Evolutionary conservation across 2,329 filamentous ascomycete species (phyloP), one percentile per base, ranked within the genome.

Genomic region (Aspergillus calidoustus): DNA sequence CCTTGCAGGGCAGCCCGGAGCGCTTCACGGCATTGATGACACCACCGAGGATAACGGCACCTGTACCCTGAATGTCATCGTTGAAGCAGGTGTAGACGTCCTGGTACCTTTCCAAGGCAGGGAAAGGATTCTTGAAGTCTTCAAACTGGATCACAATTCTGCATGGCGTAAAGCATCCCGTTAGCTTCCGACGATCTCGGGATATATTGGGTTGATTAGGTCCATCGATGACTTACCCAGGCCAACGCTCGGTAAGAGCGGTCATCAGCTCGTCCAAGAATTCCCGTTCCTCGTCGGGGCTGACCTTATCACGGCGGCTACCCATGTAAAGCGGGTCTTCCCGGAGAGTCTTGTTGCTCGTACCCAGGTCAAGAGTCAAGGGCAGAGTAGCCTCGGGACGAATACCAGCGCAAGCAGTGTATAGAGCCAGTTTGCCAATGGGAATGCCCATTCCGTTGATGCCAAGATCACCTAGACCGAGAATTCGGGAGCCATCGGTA

Each of bases 191-290:
- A 41, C 43, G 23, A 31, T 48, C n/a, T 64, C 65, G 62, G 55
- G 59, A 56, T n/a, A 63, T 54, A 28, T 54, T 60, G 54, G 61
- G 60, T 46, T 43, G 55, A 52, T 61, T 52, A 19, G 7, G 13
- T 15, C 34, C 34, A 41, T 11, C 38, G 56, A 47, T 62, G 64
- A 60, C 83, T 77, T 77, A 86, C 83, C 84, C 86, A 59, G 88
- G 87, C 88, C 87, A 90, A 67, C 84, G 84, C 76, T 97, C 92
- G 60, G 89, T 90, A 64, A 92, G 86, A 60, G 95, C 94, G 72
- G 87, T 86, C 95, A 99, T 98, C 83, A 99, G 90, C 83, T 98
- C 95, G 75, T 98, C 95, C 83, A 98, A 87, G 80, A 98, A 98
- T 67, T 92, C 91, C 76, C 90, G 88, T 81, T 96, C 92, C 71